These are phyloP conservation scores for Aspergillus diversus DNA, from an alignment of 495 filamentous ascomycete species.

Conservation along the genomic window DNA sequence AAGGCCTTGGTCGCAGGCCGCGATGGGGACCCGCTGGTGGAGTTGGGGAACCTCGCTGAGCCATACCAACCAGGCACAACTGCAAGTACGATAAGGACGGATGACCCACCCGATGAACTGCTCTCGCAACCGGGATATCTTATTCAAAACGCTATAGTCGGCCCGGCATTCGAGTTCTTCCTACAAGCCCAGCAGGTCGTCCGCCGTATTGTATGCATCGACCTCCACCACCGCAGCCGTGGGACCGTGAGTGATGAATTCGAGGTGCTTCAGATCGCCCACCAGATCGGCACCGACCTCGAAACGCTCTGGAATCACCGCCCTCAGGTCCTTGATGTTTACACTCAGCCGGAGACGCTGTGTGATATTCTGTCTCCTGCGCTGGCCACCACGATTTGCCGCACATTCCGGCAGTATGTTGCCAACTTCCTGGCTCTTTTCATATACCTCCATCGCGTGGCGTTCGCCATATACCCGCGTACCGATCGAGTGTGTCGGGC, in stretches of 20 bases:
- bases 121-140: conserved; percentile 39
- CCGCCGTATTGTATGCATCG: conserved; percentile 43
- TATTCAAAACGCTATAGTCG: conserved; percentile 38
- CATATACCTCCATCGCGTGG: conserved; percentile 46
- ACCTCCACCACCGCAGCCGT: conserved; percentile 46
- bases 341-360: conserved; percentile 32
- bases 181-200: conserved; percentile 42
- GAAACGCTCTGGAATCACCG: conserved; percentile 43
- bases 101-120: conserved; percentile 24
- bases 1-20: conserved; percentile 47
- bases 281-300: conserved; percentile 44
- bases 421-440: conserved; percentile 49
- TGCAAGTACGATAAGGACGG: conserved; percentile 1
- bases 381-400: conserved; percentile 36
- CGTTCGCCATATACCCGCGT: conserved; percentile 47
- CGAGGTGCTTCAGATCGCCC: conserved; percentile 47
- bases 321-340: conserved; percentile 41
- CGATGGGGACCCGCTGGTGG: conserved; percentile 42
- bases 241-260: conserved; percentile 47
- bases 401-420: conserved; percentile 42
- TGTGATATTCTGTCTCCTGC: conserved; percentile 30
- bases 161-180: conserved; percentile 42
- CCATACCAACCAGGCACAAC: background rate
- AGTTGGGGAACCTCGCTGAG: conserved; percentile 32
- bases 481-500: conserved; percentile 46